Evolutionary conservation across 2,329 filamentous ascomycete genomes (phyloP).

Genomic region (Claviceps sp.): DNA sequence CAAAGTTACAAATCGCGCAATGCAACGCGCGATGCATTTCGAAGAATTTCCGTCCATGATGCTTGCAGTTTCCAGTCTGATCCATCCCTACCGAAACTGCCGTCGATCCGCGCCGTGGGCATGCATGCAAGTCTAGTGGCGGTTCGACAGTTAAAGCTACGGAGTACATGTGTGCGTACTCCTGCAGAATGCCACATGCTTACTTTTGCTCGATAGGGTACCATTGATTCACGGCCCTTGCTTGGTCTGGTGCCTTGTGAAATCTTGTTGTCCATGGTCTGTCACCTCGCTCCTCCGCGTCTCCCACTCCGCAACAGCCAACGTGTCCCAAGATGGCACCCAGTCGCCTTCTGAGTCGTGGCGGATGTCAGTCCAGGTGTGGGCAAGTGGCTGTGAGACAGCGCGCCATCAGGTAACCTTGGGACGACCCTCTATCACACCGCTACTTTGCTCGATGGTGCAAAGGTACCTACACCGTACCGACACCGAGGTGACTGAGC

Average conservation of each 20-base stretch:
- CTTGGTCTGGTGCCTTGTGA: background rate
- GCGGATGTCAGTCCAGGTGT: background rate
- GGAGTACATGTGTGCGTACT: no score
- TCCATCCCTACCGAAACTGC: background rate
- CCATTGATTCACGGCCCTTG: background rate
- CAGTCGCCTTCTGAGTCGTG: background rate
- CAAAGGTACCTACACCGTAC: background rate
- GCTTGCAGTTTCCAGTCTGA: background rate
- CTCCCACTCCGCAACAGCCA: background rate
- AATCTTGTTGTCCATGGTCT: background rate
- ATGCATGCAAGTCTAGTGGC: background rate
- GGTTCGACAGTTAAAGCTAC: background rate
- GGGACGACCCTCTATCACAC: conserved; percentile 1
- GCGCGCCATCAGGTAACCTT: background rate
- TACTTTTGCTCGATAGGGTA: background rate
- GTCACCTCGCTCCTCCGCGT: background rate
- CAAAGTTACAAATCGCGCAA: background rate
- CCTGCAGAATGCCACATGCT: background rate
- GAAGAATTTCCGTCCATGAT: background rate
- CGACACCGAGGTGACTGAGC: background rate
- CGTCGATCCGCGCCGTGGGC: background rate
- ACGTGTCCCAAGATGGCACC: background rate
- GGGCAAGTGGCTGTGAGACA: conserved; percentile 6
- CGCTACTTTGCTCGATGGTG: conserved; percentile 1
- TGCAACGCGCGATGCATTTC: background rate